Evolutionary conservation across 2,329 filamentous ascomycete species (phyloP).

Genomic region (Coniochaeta sp.): DNA sequence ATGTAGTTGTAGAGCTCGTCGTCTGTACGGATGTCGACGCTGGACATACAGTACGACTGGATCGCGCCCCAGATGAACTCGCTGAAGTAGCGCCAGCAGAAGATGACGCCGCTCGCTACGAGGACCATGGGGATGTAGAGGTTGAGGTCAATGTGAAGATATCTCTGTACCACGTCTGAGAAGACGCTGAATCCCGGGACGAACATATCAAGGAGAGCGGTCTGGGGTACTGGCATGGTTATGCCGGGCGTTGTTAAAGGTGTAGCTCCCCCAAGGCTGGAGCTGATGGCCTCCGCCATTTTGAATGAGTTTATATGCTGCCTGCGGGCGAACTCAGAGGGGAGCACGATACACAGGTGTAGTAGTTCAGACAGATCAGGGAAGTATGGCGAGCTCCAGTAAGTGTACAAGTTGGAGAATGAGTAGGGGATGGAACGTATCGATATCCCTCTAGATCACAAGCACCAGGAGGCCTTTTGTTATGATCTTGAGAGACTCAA

Average conservation of each 20-base stretch:
- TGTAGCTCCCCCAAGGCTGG: not conserved
- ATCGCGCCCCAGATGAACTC: slow-evolving; percentile 39
- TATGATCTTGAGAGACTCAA: not conserved
- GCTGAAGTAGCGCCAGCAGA: slow-evolving; percentile 45
- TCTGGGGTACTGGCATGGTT: slow-evolving; percentile 22
- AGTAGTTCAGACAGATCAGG: not conserved
- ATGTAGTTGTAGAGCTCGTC: slow-evolving; percentile 68
- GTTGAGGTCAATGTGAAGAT: slow-evolving; percentile 54
- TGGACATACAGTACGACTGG: slow-evolving; percentile 52
- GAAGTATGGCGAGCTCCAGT: not conserved
- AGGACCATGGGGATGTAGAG: slow-evolving; percentile 54
- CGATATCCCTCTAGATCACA: not conserved
- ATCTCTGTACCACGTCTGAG: slow-evolving; percentile 42
- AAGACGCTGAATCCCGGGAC: slow-evolving; percentile 58
- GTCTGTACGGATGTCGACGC: slow-evolving; percentile 58
- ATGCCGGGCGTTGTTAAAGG: not conserved
- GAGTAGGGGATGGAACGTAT: not conserved
- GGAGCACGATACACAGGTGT: too few species aligned
- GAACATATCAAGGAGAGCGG: slow-evolving; percentile 51
- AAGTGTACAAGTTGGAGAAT: not conserved
- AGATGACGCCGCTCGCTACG: slow-evolving; percentile 36
- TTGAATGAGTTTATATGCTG: not conserved
- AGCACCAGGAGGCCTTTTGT: not conserved
- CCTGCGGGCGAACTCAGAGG: not conserved
- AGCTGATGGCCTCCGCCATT: not conserved